These are phyloP conservation scores for Marchantia polymorpha DNA, from an alignment of 225 moss, liverwort and hornwort species.

Conservation along the genomic window DNA sequence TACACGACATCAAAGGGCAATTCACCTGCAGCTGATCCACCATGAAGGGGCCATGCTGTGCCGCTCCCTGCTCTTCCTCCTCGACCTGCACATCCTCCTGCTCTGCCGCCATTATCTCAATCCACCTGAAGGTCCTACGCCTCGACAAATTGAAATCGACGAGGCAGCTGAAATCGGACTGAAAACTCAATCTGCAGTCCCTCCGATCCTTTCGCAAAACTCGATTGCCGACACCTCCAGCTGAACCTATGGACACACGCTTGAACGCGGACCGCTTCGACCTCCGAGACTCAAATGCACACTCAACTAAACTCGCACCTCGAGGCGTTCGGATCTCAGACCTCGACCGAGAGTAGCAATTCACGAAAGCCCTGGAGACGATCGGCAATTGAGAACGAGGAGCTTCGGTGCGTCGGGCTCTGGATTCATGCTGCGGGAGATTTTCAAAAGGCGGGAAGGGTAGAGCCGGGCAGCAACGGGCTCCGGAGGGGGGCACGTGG, in stretches of 20 bases:
- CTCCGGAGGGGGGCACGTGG: conserved; percentile 1
- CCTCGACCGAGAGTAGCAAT: neutral
- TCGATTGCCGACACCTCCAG: too few relatives aligned
- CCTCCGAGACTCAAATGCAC: neutral
- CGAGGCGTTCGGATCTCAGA: neutral
- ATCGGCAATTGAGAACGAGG: neutral
- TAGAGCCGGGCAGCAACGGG: neutral
- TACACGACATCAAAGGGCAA: too few relatives aligned
- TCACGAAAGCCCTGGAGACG: neutral
- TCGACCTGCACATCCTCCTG: conserved; percentile 24
- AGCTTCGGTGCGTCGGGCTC: neutral
- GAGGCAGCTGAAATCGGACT: too few relatives aligned
- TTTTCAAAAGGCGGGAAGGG: conserved; percentile 3
- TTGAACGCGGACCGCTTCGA: neutral
- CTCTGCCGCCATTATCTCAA: conserved; percentile 18
- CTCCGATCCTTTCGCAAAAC: too few relatives aligned
- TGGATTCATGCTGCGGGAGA: neutral
- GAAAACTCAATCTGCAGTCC: too few relatives aligned
- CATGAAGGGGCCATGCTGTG: conserved; percentile 74
- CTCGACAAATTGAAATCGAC: neutral
- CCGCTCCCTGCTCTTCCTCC: conserved; percentile 40
- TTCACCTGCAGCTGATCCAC: conserved; percentile 66
- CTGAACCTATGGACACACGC: too few relatives aligned
- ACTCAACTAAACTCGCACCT: neutral
- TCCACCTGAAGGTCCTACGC: neutral